These are phyloP conservation scores for Termitomyces sp. DNA, from an alignment of 768 basidiomycete species.

Conservation along the genomic window DNA sequence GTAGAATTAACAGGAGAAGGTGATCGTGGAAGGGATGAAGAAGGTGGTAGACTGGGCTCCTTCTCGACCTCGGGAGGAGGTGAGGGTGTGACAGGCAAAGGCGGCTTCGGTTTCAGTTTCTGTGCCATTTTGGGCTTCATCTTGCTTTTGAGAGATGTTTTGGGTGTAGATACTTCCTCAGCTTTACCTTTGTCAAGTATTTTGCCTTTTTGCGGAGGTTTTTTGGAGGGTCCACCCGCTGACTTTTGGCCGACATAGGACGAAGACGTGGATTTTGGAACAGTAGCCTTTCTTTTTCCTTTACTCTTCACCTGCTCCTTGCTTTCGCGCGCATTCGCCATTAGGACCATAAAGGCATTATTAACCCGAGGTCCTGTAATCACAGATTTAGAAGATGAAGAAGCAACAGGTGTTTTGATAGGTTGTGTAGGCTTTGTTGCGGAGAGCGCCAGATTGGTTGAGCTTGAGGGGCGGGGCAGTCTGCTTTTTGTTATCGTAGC, in stretches of 20 bases:
- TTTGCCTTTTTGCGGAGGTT: constrained; percentile 2
- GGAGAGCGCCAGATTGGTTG: neutral
- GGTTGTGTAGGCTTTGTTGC: neutral
- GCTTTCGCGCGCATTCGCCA: constrained; percentile 20
- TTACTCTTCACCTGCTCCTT: constrained; percentile 16
- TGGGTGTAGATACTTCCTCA: constrained; percentile 12
- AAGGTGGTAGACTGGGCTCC: neutral
- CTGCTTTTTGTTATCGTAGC: constrained; percentile 20
- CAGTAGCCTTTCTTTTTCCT: constrained; percentile 14
- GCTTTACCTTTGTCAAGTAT: constrained; percentile 8
- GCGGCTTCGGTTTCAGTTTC: constrained; percentile 23
- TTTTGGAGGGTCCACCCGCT: constrained; percentile 5
- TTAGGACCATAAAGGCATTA: constrained; percentile 29
- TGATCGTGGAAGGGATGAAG: neutral
- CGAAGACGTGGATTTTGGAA: constrained; percentile 6
- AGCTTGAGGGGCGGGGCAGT: constrained; percentile 27
- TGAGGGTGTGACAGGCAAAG: constrained; percentile 9
- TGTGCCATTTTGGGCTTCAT: constrained; percentile 24
- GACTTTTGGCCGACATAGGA: constrained; percentile 2
- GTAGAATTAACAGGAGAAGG: neutral
- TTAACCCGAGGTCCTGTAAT: constrained; percentile 6
- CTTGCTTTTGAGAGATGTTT: constrained; percentile 28
- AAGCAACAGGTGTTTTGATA: neutral
- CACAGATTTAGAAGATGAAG: constrained; percentile 6
- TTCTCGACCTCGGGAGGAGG: neutral